phyloP scores from a whole-genome alignment of 345 rosid species.

The Capsella bursapastoris region DNA sequence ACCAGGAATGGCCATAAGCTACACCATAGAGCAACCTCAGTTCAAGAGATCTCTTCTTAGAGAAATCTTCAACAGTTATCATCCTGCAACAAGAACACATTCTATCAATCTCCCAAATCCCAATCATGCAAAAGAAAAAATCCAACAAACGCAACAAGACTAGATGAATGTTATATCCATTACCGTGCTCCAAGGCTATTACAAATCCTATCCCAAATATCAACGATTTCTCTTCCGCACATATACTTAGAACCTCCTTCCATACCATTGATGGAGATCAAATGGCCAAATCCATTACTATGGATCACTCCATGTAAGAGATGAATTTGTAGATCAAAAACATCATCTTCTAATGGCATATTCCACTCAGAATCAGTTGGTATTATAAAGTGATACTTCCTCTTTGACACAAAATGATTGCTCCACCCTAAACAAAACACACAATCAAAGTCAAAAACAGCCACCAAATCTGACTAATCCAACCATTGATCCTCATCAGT shows the following conservation, averaged over 20 bases:
- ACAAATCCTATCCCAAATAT: constrained; percentile 88
- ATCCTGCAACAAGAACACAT: constrained; percentile 51
- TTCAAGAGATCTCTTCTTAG: constrained; percentile 75
- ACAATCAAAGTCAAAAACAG: neutral
- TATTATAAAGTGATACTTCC: constrained; percentile 77
- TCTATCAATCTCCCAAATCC: constrained; percentile 24
- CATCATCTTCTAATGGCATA: constrained; percentile 57
- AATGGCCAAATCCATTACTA: constrained; percentile 82
- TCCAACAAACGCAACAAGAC: neutral
- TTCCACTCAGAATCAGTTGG: constrained; percentile 69
- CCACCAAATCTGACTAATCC: neutral
- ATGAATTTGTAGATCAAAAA: constrained; percentile 62
- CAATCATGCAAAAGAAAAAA: neutral
- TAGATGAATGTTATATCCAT: neutral
- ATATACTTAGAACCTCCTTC: constrained; percentile 79
- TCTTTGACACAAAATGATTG: constrained; percentile 63
- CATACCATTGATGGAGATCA: constrained; percentile 75
- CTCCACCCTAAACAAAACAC: constrained; percentile 67
- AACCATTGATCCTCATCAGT: neutral
- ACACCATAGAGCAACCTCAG: constrained; percentile 79
- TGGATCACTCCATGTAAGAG: constrained; percentile 88
- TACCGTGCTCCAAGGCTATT: constrained; percentile 63
- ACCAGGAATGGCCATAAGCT: constrained; percentile 90
- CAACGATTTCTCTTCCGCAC: constrained; percentile 75
- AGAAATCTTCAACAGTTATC: constrained; percentile 69